Percentiles rank a stretch among this genome's conserved stretches.
phyloP scores from a whole-genome alignment of 805 yeast genomes.

The Saccharomycopsis fibuligera region DNA sequence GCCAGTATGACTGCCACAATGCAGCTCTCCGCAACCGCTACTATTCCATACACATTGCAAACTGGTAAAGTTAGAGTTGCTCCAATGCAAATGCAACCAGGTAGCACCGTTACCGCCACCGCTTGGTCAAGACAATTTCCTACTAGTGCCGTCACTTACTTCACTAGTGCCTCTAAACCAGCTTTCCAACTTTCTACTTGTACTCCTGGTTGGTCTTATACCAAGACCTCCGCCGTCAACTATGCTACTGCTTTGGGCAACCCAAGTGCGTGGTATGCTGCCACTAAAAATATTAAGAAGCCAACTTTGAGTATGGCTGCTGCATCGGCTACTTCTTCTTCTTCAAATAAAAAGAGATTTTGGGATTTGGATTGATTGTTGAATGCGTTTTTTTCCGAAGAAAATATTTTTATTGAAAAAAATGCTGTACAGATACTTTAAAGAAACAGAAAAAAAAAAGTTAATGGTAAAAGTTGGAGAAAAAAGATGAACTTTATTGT shows the following conservation, averaged over 20 bases:
- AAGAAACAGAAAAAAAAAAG: too few species aligned
- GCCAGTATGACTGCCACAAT: slow-evolving; percentile 38
- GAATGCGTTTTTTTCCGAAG: too few species aligned
- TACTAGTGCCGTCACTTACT: slow-evolving; percentile 62
- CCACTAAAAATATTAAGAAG: slow-evolving; percentile 2
- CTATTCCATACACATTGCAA: slow-evolving; percentile 69
- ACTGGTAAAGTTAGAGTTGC: slow-evolving; percentile 77
- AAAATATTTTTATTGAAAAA: too few species aligned
- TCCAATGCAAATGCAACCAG: slow-evolving; percentile 92
- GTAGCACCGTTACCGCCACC: slow-evolving; percentile 55
- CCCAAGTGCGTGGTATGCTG: slow-evolving; percentile 12
- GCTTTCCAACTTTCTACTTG: slow-evolving; percentile 49
- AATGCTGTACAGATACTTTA: too few species aligned
- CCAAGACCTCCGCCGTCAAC: slow-evolving; percentile 56
- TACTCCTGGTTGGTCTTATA: slow-evolving; percentile 82
- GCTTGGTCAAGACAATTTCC: slow-evolving; percentile 63
- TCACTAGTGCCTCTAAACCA: slow-evolving; percentile 29
- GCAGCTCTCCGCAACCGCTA: slow-evolving; percentile 46
- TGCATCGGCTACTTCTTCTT: neutral
- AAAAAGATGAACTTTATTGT: too few species aligned
- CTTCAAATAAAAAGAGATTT: slow-evolving; percentile 10
- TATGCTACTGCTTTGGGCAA: slow-evolving; percentile 47
- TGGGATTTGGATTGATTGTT: slow-evolving; percentile 9
- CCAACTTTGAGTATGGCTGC: neutral
- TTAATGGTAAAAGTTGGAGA: too few species aligned